Conservation (phyloP, 768 basidiomycete species). For the Crassisporium funariophilum region DNA sequence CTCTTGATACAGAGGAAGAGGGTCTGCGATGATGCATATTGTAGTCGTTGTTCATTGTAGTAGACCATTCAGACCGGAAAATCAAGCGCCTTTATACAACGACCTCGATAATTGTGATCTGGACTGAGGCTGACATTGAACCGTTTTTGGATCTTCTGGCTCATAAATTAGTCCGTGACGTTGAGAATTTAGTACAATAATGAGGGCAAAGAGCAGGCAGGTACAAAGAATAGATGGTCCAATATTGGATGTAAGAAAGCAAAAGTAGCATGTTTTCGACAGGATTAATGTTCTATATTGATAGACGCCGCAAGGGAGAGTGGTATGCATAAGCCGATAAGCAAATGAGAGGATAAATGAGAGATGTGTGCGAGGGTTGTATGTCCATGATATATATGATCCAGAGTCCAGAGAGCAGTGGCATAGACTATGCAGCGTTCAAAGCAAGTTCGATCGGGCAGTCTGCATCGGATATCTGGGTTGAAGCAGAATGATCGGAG, state of each 20-base stretch:
- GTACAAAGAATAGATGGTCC: no score
- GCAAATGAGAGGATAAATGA: no score
- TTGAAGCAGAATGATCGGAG: constrained; percentile 51
- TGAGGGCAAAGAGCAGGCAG: no score
- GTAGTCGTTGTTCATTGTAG: not conserved
- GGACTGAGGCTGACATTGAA: not conserved
- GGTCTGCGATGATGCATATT: not conserved
- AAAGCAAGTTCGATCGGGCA: constrained; percentile 71
- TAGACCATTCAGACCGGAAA: not conserved
- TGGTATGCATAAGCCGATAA: no score
- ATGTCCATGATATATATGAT: constrained; percentile 6
- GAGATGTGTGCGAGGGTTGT: no score
- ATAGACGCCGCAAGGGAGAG: no score
- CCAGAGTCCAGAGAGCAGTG: constrained; percentile 5
- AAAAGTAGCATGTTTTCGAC: no score
- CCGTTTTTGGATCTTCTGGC: not conserved
- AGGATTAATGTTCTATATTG: no score
- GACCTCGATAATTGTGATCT: not conserved
- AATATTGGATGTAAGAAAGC: no score
- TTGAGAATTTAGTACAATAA: no score
- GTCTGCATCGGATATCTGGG: constrained; percentile 57
- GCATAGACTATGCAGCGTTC: constrained; percentile 42
- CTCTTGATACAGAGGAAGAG: not conserved
- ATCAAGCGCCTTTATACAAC: not conserved
- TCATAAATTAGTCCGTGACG: not conserved